Evolutionary conservation across 2,329 filamentous ascomycete genomes (phyloP), one percentile per base, ranked within the genome.

Genomic region (Aspergillus alliaceus): DNA sequence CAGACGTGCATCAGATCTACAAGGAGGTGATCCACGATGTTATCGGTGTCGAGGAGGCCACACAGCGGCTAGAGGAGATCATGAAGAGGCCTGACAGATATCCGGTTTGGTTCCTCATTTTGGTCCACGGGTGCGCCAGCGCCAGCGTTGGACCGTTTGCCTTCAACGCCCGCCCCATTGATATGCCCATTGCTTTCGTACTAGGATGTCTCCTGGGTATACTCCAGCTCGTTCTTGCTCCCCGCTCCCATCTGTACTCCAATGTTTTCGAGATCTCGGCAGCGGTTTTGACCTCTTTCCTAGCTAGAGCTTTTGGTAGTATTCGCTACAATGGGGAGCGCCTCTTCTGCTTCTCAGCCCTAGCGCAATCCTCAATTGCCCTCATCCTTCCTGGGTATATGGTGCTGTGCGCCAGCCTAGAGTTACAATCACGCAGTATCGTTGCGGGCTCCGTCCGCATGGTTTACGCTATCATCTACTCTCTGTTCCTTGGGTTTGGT

Each of bases 121-220:
- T 87, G 2, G 75, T 93, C 48, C 93, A 91, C 65, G 91, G 91
- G 0, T 73, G 91, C 12, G 91, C 91, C 2, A 91, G 89, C 32
- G 86, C 86, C 1, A 83, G 81, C 5, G 90, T 95, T 2, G 90
- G 89, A 0, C 90, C 90, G 0, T 96, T 96, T 67, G 90, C 90
- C 11, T 96, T 96, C 67, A 80, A 86, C 55, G 90, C 89, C 3
- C 85, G 90, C 3, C 85, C 88, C 42, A 90, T 95, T 67, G 91
- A 96, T 69, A 78, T 96, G 63, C 90, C 90, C 0, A 82, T 93
- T 29, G 86, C 88, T 44, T 96, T 96, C 71, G 59, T 91, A 1
- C 82, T 96, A 0, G 91, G 91, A 4, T 88, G 85, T 66, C 77
- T 93, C 20, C 80, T 96, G 2, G 91, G 91, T 1, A 77, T 87